Conservation (phyloP, 768 basidiomycete species). For the Stropharia rugosoannulata region DNA sequence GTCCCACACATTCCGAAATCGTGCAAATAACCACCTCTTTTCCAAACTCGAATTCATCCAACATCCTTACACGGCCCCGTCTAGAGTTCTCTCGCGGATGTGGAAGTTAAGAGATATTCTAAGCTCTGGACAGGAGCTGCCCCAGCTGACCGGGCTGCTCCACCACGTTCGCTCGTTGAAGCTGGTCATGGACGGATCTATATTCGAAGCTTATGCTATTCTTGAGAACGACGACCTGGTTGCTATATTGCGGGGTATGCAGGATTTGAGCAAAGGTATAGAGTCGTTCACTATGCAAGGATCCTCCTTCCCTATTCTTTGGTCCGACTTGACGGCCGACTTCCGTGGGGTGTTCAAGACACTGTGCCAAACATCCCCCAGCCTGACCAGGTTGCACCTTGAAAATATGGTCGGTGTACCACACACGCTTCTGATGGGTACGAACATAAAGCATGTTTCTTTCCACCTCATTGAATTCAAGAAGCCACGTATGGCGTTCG, state of each 20-base stretch:
- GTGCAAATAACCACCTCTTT: conserved; percentile 15
- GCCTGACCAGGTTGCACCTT: conserved; percentile 9
- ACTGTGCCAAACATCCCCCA: conserved; percentile 2
- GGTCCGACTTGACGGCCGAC: conserved; percentile 9
- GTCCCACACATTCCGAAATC: conserved; percentile 11
- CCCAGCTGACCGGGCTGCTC: conserved; percentile 8
- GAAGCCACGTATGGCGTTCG: background rate
- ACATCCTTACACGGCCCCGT: conserved; percentile 4
- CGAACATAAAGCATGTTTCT: conserved; percentile 10
- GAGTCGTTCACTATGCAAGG: conserved; percentile 7
- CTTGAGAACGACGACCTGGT: conserved; percentile 11
- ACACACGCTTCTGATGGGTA: conserved; percentile 9
- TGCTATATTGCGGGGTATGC: conserved; percentile 3
- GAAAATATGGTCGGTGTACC: conserved; percentile 16
- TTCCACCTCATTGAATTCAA: conserved; percentile 14
- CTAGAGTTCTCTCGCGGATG: conserved; percentile 5
- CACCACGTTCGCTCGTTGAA: conserved; percentile 12
- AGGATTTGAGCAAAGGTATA: conserved; percentile 2
- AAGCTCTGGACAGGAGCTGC: conserved; percentile 2
- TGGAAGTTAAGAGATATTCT: conserved; percentile 8
- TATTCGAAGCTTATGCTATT: conserved; percentile 16
- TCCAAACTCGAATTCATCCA: conserved; percentile 10
- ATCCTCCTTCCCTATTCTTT: conserved; percentile 13
- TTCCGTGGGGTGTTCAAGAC: conserved; percentile 13
- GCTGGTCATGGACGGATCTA: conserved; percentile 15